phyloP scores from a whole-genome alignment of 1,284 basidiomycete genomes.

The Apiotrichum gamsii region DNA sequence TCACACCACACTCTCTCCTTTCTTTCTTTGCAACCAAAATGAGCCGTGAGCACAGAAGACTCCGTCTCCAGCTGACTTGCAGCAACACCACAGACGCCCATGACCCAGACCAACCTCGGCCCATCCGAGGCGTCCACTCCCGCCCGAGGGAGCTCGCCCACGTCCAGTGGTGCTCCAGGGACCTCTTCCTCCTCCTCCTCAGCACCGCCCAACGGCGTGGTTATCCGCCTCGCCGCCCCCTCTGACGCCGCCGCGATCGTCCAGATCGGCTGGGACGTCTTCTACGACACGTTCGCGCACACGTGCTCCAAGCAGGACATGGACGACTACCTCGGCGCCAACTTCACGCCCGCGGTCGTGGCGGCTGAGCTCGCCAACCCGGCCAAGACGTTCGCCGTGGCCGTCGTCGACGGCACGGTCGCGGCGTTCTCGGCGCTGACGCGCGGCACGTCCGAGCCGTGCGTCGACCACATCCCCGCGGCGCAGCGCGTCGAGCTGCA shows the following conservation, averaged over 20 bases:
- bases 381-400: constrained; percentile 2
- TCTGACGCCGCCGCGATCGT: constrained; percentile 8
- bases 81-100: neutral
- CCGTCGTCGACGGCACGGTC: neutral
- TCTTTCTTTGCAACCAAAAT: too few relatives aligned
- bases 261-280: constrained; percentile 5
- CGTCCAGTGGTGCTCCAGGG: too few relatives aligned
- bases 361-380: constrained; percentile 2
- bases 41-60: too few relatives aligned
- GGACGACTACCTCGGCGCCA: constrained; percentile 7
- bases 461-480: constrained; percentile 8
- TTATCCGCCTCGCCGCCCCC: constrained; percentile 28
- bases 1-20: too few relatives aligned
- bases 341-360: constrained; percentile 8
- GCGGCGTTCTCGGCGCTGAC: constrained; percentile 11
- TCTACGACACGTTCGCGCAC: constrained; percentile 10
- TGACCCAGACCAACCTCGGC: constrained; percentile 6
- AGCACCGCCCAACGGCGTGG: too few relatives aligned
- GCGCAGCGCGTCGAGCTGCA: constrained; percentile 9
- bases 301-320: constrained; percentile 11
- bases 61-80: neutral
- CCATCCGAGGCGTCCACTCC: constrained; percentile 2
- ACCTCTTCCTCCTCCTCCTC: too few relatives aligned
- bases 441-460: constrained; percentile 2
- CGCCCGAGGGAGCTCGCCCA: neutral